Evolutionary conservation across 2,329 filamentous ascomycete species (phyloP), one percentile per base, ranked within the genome.

Genomic region (Fusarium sp.): DNA sequence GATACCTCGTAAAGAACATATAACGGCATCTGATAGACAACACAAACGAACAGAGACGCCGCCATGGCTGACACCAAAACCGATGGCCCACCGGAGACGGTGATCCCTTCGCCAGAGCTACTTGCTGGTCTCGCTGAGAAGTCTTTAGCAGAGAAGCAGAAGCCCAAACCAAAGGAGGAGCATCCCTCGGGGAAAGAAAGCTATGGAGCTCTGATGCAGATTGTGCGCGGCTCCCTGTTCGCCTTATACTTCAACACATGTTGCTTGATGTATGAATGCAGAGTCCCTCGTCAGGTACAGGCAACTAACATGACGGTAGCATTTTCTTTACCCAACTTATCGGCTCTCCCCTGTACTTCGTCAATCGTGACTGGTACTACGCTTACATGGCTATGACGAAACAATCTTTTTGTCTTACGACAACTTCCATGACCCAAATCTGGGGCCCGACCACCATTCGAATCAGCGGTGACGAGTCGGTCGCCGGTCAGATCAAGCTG

Each of bases 301-400:
- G 49, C 33, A 42, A 47, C 74, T 77, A 35, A 78, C 60, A 55
- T 39, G 41, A 20, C 42, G 13, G 52, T 56, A 92, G 90, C 22
- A 90, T 93, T 78, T 89, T 90, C 76, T 81, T 89, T 24, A 94
- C 94, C 12, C 94, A 97, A 79, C 87, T 95, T 71, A 84, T 97
- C 66, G 94, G 94, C 39, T 83, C 90, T 2, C 94, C 94, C 5
- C 83, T 97, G 54, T 96, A 96, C 80, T 88, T 91, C 70, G 85
- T 94, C 78, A 92, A 94, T 80, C 90, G 90, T 66, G 91, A 94
- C 51, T 89, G 93, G 79, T 97, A 94, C 85, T 93, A 97, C 82
- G 89, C 91, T 71, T 97, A 94, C 84, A 97, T 97, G 90, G 91
- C 94, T 45, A 89, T 94, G 81, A 96, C 94, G 17, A 97, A 97